Conservation (phyloP, 1,139 yeast species). For the Nakaseomyces delphensis region DNA sequence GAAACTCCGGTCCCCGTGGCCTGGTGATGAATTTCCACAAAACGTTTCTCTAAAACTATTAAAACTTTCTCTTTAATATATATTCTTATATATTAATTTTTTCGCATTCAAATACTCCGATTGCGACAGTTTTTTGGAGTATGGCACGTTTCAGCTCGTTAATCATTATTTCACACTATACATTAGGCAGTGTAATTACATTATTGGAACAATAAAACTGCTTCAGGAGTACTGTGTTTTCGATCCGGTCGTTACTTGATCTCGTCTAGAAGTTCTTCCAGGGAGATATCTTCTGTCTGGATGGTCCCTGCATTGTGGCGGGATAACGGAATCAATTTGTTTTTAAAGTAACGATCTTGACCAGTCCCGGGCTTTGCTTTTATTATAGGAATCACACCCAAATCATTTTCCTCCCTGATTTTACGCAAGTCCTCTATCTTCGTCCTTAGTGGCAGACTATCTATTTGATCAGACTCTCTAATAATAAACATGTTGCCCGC, state of each 20-base stretch:
- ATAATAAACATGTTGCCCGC: constrained; percentile 15
- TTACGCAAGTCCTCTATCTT: not conserved
- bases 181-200: too few species aligned
- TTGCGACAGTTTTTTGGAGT: too few species aligned
- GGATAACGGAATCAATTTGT: constrained; percentile 12
- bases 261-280: constrained; percentile 9
- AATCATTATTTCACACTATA: too few species aligned
- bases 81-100: too few species aligned
- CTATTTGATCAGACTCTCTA: constrained; percentile 6
- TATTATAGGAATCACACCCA: constrained; percentile 8
- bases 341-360: constrained; percentile 17
- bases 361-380: constrained; percentile 14
- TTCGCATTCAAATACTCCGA: too few species aligned
- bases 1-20: too few species aligned
- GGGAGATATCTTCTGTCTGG: constrained; percentile 15
- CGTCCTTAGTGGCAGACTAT: not conserved
- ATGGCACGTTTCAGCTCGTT: too few species aligned
- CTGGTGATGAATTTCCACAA: too few species aligned
- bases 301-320: constrained; percentile 7
- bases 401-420: not conserved
- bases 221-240: not conserved
- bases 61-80: not conserved
- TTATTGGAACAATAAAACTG: too few species aligned
- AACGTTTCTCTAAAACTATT: too few species aligned
- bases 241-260: not conserved